Evolutionary conservation across 2,329 filamentous ascomycete species (phyloP).

Genomic region (Fusarium sp.): DNA sequence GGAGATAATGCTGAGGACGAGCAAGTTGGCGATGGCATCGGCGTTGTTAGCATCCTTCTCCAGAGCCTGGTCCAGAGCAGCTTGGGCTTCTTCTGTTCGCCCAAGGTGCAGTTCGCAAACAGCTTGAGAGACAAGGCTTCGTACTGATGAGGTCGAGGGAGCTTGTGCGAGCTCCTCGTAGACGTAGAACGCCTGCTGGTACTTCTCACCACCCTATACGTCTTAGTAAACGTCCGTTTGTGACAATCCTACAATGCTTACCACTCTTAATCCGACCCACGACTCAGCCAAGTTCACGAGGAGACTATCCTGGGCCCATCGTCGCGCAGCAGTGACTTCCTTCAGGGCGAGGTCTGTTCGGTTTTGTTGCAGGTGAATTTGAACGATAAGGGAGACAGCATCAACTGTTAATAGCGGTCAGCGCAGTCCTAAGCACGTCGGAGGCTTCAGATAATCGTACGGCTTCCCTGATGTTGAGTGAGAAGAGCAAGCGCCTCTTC

Average conservation of each 20-base stretch:
- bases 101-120: slow-evolving; percentile 93
- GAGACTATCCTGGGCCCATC: slow-evolving; percentile 95
- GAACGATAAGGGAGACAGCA: slow-evolving; percentile 87
- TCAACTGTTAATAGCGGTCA: slow-evolving; percentile 63
- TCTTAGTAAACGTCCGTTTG: slow-evolving; percentile 45
- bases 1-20: slow-evolving; percentile 82
- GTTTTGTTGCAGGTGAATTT: slow-evolving; percentile 94
- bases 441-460: slow-evolving; percentile 63
- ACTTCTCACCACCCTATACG: slow-evolving; percentile 87
- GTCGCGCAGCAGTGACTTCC: slow-evolving; percentile 85
- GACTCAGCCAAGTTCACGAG: slow-evolving; percentile 95
- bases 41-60: slow-evolving; percentile 77
- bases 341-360: slow-evolving; percentile 90
- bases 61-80: slow-evolving; percentile 83
- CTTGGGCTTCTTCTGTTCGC: slow-evolving; percentile 87
- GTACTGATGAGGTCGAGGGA: slow-evolving; percentile 80
- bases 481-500: slow-evolving; percentile 87
- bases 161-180: slow-evolving; percentile 95
- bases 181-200: slow-evolving; percentile 97
- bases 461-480: slow-evolving; percentile 85
- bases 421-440: slow-evolving; percentile 26
- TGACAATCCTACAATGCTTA: slow-evolving; percentile 55
- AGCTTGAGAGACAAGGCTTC: slow-evolving; percentile 86
- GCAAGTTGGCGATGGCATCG: slow-evolving; percentile 83
- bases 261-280: slow-evolving; percentile 91